Percentiles rank a stretch among this genome's conserved stretches.
These are phyloP conservation scores for Debaryomyces singareniensis DNA, from an alignment of 1,139 yeast species.

Conservation along the genomic window DNA sequence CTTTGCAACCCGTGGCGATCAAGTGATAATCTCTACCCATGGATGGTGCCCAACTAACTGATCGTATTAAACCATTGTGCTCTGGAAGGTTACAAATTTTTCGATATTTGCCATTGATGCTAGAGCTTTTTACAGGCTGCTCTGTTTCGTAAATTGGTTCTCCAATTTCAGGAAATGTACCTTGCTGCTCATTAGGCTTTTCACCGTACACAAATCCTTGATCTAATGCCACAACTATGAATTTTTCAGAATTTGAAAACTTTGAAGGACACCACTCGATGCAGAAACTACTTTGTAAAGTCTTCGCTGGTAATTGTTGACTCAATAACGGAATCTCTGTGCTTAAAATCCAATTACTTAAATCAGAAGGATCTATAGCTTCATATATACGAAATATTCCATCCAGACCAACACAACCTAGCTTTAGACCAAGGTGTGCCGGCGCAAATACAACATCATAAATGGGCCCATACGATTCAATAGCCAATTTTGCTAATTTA, in stretches of 20 bases:
- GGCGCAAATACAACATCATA: constrained; percentile 92
- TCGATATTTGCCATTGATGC: constrained; percentile 18
- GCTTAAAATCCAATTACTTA: constrained; percentile 74
- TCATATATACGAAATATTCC: constrained; percentile 85
- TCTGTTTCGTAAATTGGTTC: constrained; percentile 4
- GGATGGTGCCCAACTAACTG: constrained; percentile 95
- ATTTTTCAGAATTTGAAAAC: constrained; percentile 64
- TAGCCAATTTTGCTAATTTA: constrained; percentile 61
- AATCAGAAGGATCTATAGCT: constrained; percentile 80
- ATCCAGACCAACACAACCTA: constrained; percentile 88
- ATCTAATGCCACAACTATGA: constrained; percentile 82
- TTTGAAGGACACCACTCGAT: constrained; percentile 93
- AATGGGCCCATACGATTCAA: constrained; percentile 81
- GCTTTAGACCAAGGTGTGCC: constrained; percentile 68
- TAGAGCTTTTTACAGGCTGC: constrained; percentile 5
- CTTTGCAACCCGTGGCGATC: constrained; percentile 93
- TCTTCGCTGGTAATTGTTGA: constrained; percentile 60
- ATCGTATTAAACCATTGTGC: constrained; percentile 80
- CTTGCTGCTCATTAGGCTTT: constrained; percentile 2
- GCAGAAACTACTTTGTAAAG: constrained; percentile 80
- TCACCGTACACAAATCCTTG: constrained; percentile 72
- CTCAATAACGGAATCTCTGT: constrained; percentile 65
- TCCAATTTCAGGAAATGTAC: constrained; percentile 6
- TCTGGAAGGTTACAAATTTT: constrained; percentile 52
- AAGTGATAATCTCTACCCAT: constrained; percentile 88